Conservation (phyloP, 805 yeast genomes). For the Metschnikowia koreensis region DNA sequence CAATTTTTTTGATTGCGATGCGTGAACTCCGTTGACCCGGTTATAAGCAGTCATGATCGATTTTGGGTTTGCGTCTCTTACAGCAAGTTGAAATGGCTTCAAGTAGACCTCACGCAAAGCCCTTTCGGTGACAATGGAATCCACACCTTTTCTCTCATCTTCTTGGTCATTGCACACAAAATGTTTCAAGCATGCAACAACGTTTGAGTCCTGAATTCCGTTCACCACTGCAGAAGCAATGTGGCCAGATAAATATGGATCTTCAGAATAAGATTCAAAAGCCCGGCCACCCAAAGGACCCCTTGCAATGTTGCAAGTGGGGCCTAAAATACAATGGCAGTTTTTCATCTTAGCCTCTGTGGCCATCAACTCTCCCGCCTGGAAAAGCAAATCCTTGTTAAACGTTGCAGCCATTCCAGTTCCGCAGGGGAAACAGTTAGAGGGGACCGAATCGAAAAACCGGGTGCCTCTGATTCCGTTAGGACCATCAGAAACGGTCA, state of each 20-base stretch:
- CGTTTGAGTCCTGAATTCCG: slow-evolving; percentile 52
- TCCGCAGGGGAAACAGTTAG: slow-evolving; percentile 62
- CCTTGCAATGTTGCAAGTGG: slow-evolving; percentile 51
- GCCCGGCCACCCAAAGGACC: slow-evolving; percentile 63
- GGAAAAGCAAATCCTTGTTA: slow-evolving; percentile 46
- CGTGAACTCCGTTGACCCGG: slow-evolving; percentile 61
- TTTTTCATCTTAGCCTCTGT: slow-evolving; percentile 53
- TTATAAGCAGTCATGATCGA: slow-evolving; percentile 64
- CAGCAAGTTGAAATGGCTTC: slow-evolving; percentile 61
- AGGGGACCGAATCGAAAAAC: slow-evolving; percentile 50
- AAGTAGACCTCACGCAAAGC: slow-evolving; percentile 66
- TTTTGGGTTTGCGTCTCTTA: slow-evolving; percentile 50
- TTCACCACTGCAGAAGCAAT: slow-evolving; percentile 48
- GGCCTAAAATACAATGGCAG: slow-evolving; percentile 46
- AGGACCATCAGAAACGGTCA: slow-evolving; percentile 50
- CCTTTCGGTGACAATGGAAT: slow-evolving; percentile 52
- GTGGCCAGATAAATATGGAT: slow-evolving; percentile 49
- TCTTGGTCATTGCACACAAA: slow-evolving; percentile 64
- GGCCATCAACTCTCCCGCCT: slow-evolving; percentile 54
- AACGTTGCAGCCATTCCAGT: slow-evolving; percentile 59
- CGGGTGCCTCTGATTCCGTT: slow-evolving; percentile 62
- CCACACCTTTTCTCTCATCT: slow-evolving; percentile 48
- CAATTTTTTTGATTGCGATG: slow-evolving; percentile 43
- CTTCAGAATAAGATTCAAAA: slow-evolving; percentile 62
- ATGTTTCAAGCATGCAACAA: slow-evolving; percentile 61